These are phyloP conservation scores for Amoebophrya sp. DNA, from an alignment of 169 alveolate species.

Conservation along the genomic window DNA sequence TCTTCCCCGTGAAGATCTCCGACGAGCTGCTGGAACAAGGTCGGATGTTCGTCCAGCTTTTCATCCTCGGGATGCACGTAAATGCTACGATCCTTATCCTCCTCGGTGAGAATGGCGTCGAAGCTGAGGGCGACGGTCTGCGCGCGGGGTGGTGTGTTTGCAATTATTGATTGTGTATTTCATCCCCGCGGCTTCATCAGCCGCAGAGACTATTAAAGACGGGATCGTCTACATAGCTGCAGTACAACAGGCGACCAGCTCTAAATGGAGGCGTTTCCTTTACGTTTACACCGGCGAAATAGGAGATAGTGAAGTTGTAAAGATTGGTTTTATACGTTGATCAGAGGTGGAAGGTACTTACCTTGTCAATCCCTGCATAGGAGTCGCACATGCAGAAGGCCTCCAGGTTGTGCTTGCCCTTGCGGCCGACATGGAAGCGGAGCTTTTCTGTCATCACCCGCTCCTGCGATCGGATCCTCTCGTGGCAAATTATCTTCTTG, in stretches of 20 bases:
- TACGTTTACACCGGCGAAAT: too few relatives aligned
- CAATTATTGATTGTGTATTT: too few relatives aligned
- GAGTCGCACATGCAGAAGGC: not conserved
- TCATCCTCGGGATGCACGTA: slow-evolving; percentile 9
- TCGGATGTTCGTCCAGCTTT: not conserved
- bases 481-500: not conserved
- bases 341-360: too few relatives aligned
- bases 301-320: too few relatives aligned
- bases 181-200: too few relatives aligned
- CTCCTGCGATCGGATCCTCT: not conserved
- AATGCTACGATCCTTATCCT: not conserved
- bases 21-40: slow-evolving; percentile 7
- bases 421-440: not conserved
- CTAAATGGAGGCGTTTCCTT: too few relatives aligned
- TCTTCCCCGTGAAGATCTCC: not conserved
- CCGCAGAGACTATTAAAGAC: too few relatives aligned
- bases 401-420: slow-evolving; percentile 2
- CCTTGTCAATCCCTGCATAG: not conserved
- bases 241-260: too few relatives aligned
- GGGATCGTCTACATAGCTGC: too few relatives aligned
- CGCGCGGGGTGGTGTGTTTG: not conserved
- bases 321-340: too few relatives aligned
- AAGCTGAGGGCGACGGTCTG: not conserved
- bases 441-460: not conserved
- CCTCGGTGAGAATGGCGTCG: not conserved